Conservation (phyloP, 129 eudicot genomes). For the Silybum marianum region DNA sequence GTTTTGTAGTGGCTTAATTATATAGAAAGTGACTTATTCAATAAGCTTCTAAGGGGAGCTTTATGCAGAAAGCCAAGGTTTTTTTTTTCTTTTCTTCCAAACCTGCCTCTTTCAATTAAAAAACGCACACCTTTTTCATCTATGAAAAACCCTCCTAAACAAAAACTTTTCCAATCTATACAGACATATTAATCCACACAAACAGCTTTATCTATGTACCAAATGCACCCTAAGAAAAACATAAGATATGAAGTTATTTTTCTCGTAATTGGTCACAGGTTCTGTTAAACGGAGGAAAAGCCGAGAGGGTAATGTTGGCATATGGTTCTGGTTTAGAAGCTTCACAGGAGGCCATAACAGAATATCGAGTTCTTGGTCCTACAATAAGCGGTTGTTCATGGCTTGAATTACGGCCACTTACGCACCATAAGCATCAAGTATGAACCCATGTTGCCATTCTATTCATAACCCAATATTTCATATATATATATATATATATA, state of each 20-base stretch:
- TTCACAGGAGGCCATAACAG: slow-evolving; percentile 84
- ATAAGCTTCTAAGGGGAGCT: neutral
- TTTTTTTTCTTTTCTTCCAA: neutral
- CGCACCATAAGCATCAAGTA: slow-evolving; percentile 92
- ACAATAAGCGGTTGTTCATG: slow-evolving; percentile 93
- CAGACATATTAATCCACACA: neutral
- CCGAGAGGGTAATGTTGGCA: slow-evolving; percentile 82
- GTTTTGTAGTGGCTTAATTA: neutral
- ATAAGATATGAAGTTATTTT: neutral
- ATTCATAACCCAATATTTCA: neutral
- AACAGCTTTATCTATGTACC: neutral
- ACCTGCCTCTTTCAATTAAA: neutral
- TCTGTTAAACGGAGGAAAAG: slow-evolving; percentile 73
- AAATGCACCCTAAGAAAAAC: neutral
- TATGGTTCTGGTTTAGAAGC: slow-evolving; percentile 65
- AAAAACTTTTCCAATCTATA: neutral
- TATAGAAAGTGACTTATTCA: neutral
- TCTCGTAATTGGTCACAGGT: slow-evolving; percentile 45
- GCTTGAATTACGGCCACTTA: slow-evolving; percentile 81
- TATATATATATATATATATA: too few relatives aligned
- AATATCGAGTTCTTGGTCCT: slow-evolving; percentile 91
- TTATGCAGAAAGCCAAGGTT: neutral
- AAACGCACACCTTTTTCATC: neutral
- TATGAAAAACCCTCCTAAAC: neutral
- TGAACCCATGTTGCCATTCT: slow-evolving; percentile 7